phyloP scores from a whole-genome alignment of 495 filamentous ascomycete species.

The Penicillium simplicissimum region DNA sequence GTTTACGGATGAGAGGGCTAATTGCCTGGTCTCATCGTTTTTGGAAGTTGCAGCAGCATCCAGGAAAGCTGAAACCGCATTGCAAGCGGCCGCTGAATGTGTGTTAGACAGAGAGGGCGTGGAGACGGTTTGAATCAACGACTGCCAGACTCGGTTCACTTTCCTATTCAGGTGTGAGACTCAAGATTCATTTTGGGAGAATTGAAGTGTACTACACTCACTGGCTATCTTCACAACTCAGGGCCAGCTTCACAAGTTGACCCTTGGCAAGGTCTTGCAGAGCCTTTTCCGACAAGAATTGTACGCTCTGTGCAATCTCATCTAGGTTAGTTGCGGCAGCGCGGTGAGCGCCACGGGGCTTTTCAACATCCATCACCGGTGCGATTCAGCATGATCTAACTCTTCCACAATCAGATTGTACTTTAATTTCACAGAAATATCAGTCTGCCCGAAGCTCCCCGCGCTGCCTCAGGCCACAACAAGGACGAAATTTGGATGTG shows the following conservation, averaged over 20 bases:
- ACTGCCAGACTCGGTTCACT: constrained; percentile 40
- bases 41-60: constrained; percentile 45
- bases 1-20: constrained; percentile 50
- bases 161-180: constrained; percentile 34
- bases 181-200: neutral
- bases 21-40: constrained; percentile 29
- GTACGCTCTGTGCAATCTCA: constrained; percentile 37
- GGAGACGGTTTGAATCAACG: constrained; percentile 40
- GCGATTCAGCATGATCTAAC: constrained; percentile 21
- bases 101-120: constrained; percentile 38
- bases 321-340: constrained; percentile 34
- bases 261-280: constrained; percentile 43
- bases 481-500: constrained; percentile 29
- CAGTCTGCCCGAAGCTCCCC: constrained; percentile 26
- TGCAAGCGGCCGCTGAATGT: constrained; percentile 48
- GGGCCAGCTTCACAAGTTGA: constrained; percentile 39
- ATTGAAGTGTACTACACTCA: constrained; percentile 13
- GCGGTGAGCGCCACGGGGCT: constrained; percentile 12
- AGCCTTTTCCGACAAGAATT: constrained; percentile 41
- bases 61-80: constrained; percentile 49
- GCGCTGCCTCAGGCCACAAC: constrained; percentile 29
- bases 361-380: constrained; percentile 30
- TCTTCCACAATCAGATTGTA: constrained; percentile 5
- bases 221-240: constrained; percentile 38
- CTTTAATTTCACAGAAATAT: constrained; percentile 13